Evolutionary conservation across 129 eudicot species (phyloP).

Genomic region (Deinandra increscens): DNA sequence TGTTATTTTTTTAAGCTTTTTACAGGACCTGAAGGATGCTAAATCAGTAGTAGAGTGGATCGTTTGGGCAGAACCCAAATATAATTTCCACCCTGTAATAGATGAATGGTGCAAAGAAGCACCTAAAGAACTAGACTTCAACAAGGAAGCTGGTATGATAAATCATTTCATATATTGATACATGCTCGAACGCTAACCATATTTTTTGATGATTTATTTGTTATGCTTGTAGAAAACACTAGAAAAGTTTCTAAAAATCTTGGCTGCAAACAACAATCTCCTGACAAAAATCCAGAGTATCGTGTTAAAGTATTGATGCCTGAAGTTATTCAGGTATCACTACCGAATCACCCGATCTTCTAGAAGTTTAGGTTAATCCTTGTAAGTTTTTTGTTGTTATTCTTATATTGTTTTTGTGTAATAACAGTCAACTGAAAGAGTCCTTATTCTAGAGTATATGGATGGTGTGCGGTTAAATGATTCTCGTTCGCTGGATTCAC

Average conservation of each 20-base stretch:
- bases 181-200: constrained; percentile 12
- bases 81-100: constrained; percentile 76
- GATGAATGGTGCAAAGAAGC: constrained; percentile 99
- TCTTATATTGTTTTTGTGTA: constrained; percentile 21
- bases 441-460: constrained; percentile 85
- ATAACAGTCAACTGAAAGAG: constrained; percentile 82
- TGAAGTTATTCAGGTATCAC: constrained; percentile 75
- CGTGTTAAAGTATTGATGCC: constrained; percentile 76
- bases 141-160: constrained; percentile 79
- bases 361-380: not conserved
- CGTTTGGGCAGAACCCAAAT: constrained; percentile 96
- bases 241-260: constrained; percentile 71
- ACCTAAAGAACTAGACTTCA: constrained; percentile 88
- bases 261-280: constrained; percentile 46
- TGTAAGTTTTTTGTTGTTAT: constrained; percentile 10
- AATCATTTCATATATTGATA: constrained; percentile 5
- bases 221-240: constrained; percentile 59
- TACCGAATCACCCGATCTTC: not conserved
- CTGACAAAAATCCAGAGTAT: constrained; percentile 42
- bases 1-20: constrained; percentile 15
- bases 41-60: constrained; percentile 91
- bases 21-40: constrained; percentile 87
- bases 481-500: constrained; percentile 49
- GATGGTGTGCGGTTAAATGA: constrained; percentile 87
- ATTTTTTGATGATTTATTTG: constrained; percentile 11